Base-by-base conservation (phyloP, 768 basidiomycete species). In the Collybiopsis confluens region DNA sequence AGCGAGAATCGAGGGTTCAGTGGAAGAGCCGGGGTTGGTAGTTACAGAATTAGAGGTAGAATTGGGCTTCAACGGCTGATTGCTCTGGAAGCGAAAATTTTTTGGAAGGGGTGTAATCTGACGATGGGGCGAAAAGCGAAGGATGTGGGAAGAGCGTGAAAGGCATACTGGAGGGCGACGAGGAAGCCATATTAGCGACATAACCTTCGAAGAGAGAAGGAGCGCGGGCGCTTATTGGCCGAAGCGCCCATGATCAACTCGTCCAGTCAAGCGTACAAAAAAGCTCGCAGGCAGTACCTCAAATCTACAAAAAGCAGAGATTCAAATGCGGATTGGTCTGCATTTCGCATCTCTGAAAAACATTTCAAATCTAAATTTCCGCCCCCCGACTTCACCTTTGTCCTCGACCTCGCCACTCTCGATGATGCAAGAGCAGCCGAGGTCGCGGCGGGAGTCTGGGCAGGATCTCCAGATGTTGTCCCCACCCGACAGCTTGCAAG, bases 291-390 rank as follows among this genome's bases (percentile, higher is more conserved):
- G 53, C 81, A 77, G 45, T 76, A 84, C 65, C 58, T 73, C 58
- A 89, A 82, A 65, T 73, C 85, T 0, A 85, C 83, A 8, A 80
- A 70, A 57, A 78, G 81, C 61, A 77, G 82, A 62, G 68, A 66
- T 11, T 61, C 61, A 0, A 68, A 74, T 24, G 56, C 72, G 10
- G 75, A 77, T 42, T 90, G 87, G 87, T 82, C 90, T 0, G 77
- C 86, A 0, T 92, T 92, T 65, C 75, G 91, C 62, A 77, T 77
- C 0, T 83, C 83, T 23, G 91, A 93, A 68, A 93, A 93, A 68
- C 78, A 73, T 40, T 93, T 80, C 76, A 93, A 92, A 68, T 75
- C 86, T 0, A 77, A 79, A 27, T 91, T 88, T 62, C 89, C 89
- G 3, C 89, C 86, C 0, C 89, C 85, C 2, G 83, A 90, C 69